These are phyloP conservation scores for Lanmaoa pseudosensibilis DNA, from an alignment of 768 basidiomycete genomes.

Conservation along the genomic window DNA sequence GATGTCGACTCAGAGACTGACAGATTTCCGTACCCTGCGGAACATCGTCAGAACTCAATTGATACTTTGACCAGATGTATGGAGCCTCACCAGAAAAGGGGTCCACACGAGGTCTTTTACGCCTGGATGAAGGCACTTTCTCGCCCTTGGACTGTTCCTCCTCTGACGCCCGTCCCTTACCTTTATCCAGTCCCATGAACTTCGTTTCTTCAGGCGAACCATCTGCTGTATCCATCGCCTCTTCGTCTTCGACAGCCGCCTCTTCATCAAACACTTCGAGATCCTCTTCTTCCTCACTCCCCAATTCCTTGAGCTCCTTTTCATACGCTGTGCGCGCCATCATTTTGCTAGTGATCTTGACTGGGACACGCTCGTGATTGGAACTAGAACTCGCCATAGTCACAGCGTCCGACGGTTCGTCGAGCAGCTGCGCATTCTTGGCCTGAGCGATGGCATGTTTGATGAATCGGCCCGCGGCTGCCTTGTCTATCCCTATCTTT, in stretches of 20 bases:
- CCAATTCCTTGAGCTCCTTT: conserved; percentile 47
- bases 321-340: conserved; percentile 65
- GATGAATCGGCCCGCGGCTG: conserved; percentile 79
- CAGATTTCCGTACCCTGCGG: conserved; percentile 34
- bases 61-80: not conserved
- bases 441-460: conserved; percentile 76
- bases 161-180: conserved; percentile 39
- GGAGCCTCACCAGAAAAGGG: conserved; percentile 58
- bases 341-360: conserved; percentile 73
- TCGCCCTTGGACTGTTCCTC: conserved; percentile 15
- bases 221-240: conserved; percentile 9
- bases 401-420: conserved; percentile 27
- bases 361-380: conserved; percentile 38
- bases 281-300: conserved; percentile 43
- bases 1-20: not conserved
- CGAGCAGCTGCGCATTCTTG: conserved; percentile 35
- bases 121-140: conserved; percentile 34
- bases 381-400: conserved; percentile 14
- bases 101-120: conserved; percentile 56
- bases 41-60: not conserved
- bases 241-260: conserved; percentile 4
- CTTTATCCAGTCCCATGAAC: conserved; percentile 26
- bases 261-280: conserved; percentile 38
- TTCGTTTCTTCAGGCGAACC: not conserved
- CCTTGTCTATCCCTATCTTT: conserved; percentile 63